phyloP scores from a whole-genome alignment of 257 asterid species.

The Euphrasia confusa region DNA sequence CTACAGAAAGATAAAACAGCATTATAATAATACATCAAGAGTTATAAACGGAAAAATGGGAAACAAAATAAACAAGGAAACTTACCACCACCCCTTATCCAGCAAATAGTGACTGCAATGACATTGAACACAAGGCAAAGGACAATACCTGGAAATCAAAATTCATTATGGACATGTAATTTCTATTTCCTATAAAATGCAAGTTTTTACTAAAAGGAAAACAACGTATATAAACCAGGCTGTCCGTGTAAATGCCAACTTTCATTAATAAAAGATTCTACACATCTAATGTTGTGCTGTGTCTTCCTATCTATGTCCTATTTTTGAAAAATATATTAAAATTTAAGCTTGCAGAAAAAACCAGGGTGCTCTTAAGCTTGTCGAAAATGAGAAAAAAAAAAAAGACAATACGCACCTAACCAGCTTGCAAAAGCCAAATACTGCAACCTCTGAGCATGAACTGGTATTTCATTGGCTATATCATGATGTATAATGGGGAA shows the following conservation, averaged over 20 bases:
- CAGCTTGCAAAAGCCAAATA: conserved; percentile 61
- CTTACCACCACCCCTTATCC: conserved; percentile 94
- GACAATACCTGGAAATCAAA: conserved; percentile 65
- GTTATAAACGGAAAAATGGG: not conserved
- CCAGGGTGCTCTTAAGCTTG: conserved; percentile 4
- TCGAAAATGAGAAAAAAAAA: conserved; percentile 10
- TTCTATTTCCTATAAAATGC: not conserved
- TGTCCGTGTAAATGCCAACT: not conserved
- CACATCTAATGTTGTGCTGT: not conserved
- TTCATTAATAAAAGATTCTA: not conserved
- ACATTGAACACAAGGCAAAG: conserved; percentile 88
- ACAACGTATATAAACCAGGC: not conserved
- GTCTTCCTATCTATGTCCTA: not conserved
- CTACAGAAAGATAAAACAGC: conserved; percentile 36
- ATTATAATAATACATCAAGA: conserved; percentile 16
- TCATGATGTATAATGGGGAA: conserved; percentile 65
- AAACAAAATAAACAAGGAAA: conserved; percentile 17
- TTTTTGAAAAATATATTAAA: not conserved
- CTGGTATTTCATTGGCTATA: conserved; percentile 56
- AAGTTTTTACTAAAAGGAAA: not conserved
- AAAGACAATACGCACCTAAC: conserved; percentile 42
- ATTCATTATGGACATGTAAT: conserved; percentile 4
- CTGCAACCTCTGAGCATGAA: conserved; percentile 60
- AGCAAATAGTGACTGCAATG: conserved; percentile 71
- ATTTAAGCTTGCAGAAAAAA: not conserved